Evolutionary conservation across 1,284 basidiomycete species (phyloP).

Genomic region (Cryptococcus hybrid): DNA sequence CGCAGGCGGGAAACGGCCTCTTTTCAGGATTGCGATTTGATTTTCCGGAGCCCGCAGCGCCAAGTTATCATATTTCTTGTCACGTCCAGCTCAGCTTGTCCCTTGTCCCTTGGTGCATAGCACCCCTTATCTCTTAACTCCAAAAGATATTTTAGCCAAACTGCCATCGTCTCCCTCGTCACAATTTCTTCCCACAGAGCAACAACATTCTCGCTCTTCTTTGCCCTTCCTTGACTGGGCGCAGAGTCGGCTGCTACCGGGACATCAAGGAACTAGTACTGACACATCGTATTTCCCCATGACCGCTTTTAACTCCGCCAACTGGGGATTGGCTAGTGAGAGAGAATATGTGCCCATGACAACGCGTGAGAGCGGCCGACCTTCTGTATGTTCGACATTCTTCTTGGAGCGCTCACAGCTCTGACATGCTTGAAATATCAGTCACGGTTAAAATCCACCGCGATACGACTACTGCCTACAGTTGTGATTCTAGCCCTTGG

Average conservation of each 20-base stretch:
- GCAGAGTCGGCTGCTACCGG: neutral
- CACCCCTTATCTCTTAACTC: too few relatives aligned
- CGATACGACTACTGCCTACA: conserved; percentile 9
- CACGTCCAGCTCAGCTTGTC: too few relatives aligned
- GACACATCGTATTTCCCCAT: neutral
- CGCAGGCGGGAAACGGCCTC: too few relatives aligned
- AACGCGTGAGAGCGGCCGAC: conserved; percentile 3
- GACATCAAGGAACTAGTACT: neutral
- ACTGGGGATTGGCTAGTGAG: neutral
- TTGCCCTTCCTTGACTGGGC: neutral
- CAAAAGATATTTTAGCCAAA: too few relatives aligned
- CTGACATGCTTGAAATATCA: neutral
- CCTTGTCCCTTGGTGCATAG: too few relatives aligned
- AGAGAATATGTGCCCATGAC: conserved; percentile 17
- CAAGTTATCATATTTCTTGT: too few relatives aligned
- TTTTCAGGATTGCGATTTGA: too few relatives aligned
- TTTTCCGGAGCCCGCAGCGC: too few relatives aligned
- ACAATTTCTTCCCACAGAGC: neutral
- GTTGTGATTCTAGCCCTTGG: conserved; percentile 22
- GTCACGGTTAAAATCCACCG: conserved; percentile 3
- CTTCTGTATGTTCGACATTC: conserved; percentile 3
- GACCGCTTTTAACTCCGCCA: neutral
- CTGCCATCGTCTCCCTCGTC: neutral
- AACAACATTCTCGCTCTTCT: neutral
- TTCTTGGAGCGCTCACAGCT: neutral